A percentile compares a stretch with the other conserved stretches of the same genome.
These are phyloP conservation scores for Chlorella sorokiniana DNA, from an alignment of 139 green algal species.

Conservation along the genomic window DNA sequence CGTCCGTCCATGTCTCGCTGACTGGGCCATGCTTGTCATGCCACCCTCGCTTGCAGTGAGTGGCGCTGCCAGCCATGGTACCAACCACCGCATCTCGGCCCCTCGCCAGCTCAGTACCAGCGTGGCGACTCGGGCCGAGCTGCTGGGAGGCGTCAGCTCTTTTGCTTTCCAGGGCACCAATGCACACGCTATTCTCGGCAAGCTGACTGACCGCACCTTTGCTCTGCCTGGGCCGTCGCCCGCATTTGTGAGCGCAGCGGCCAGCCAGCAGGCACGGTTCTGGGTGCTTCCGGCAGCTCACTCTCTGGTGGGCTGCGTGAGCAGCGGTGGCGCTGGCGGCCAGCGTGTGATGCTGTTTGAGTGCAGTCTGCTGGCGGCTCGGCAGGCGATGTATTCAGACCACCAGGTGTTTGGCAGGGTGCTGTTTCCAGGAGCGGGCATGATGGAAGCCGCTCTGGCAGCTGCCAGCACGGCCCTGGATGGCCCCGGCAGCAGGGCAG, in stretches of 20 bases:
- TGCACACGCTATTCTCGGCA: constrained; percentile 50
- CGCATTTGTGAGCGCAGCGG: background rate
- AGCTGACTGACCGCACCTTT: background rate
- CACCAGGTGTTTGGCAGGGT: constrained; percentile 66
- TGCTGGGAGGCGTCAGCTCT: constrained; percentile 63
- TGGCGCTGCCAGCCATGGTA: constrained; percentile 2
- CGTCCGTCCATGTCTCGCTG: too few species aligned
- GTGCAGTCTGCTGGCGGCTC: constrained; percentile 35
- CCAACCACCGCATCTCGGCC: constrained; percentile 29
- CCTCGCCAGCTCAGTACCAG: background rate
- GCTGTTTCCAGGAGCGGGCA: constrained; percentile 73
- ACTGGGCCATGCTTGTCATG: too few species aligned
- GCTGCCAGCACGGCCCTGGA: constrained; percentile 24
- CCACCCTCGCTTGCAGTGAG: constrained; percentile 34
- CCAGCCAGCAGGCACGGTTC: background rate
- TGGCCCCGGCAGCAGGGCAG: background rate
- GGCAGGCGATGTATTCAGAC: constrained; percentile 63
- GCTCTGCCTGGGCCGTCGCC: background rate
- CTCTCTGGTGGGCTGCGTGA: constrained; percentile 6
- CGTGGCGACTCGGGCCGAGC: background rate
- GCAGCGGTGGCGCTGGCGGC: background rate
- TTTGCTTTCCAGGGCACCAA: constrained; percentile 87
- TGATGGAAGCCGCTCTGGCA: constrained; percentile 69
- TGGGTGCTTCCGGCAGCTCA: constrained; percentile 46
- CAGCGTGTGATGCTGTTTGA: constrained; percentile 34